These are phyloP conservation scores for Begonia fuchsioides DNA, from an alignment of 306 rosid species.

Conservation along the genomic window DNA sequence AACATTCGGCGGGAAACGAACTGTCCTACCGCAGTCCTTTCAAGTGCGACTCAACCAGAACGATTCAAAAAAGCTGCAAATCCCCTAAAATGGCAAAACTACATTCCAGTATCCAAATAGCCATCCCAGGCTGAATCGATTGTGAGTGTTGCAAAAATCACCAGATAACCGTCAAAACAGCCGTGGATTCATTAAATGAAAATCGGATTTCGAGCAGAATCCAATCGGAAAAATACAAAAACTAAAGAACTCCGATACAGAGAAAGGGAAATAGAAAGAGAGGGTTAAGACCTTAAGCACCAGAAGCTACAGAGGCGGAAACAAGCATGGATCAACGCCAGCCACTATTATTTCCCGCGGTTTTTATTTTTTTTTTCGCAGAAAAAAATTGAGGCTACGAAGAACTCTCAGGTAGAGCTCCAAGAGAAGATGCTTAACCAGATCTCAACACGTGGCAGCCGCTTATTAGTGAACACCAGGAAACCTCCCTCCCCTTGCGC, in stretches of 20 bases:
- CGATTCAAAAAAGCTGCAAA: background rate
- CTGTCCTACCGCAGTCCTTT: conserved; percentile 9
- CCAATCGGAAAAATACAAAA: background rate
- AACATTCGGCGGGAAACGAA: background rate
- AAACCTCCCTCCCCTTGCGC: conserved; percentile 30
- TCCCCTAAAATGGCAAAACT: conserved; percentile 4
- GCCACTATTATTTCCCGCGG: conserved; percentile 64
- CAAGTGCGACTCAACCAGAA: conserved; percentile 1
- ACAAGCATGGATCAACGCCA: conserved; percentile 41
- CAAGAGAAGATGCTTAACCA: background rate
- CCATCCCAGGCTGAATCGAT: conserved; percentile 20
- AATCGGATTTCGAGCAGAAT: background rate
- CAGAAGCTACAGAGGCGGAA: conserved; percentile 12
- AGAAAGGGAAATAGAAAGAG: background rate
- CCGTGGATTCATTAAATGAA: conserved; percentile 14
- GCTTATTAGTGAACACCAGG: conserved; percentile 20
- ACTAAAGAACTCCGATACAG: background rate
- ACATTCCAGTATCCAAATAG: conserved; percentile 20
- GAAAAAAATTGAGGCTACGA: conserved; percentile 30
- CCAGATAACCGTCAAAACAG: conserved; percentile 9
- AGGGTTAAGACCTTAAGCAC: conserved; percentile 8
- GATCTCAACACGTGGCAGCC: conserved; percentile 29
- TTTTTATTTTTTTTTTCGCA: conserved; percentile 11
- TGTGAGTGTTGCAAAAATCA: conserved; percentile 8
- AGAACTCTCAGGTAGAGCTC: conserved; percentile 2